phyloP scores from a whole-genome alignment of 805 yeast genomes.

The Brettanomyces nanus region DNA sequence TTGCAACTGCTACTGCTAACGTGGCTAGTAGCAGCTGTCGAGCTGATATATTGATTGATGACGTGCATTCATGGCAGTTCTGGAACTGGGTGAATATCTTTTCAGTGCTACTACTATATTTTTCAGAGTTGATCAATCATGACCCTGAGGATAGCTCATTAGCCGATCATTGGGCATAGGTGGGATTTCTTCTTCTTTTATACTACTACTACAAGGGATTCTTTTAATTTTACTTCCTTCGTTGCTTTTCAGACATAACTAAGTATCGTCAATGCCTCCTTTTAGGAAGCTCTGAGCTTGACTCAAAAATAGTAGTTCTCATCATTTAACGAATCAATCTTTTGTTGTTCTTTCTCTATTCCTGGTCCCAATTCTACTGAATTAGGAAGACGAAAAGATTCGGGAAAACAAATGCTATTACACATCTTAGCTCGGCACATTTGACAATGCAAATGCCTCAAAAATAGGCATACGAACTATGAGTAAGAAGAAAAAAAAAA shows the following conservation, averaged over 20 bases:
- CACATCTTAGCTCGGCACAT: conserved; percentile 11
- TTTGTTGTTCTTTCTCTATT: background rate
- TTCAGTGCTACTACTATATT: conserved; percentile 69
- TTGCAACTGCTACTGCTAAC: conserved; percentile 2
- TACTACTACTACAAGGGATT: too few species aligned
- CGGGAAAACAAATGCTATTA: background rate
- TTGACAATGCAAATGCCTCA: conserved; percentile 11
- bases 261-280: conserved; percentile 13
- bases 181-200: background rate
- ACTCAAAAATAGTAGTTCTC: conserved; percentile 12
- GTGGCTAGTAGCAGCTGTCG: too few species aligned
- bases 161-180: conserved; percentile 24
- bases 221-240: background rate
- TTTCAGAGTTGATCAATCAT: conserved; percentile 54
- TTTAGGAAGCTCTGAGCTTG: conserved; percentile 19
- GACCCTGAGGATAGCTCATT: conserved; percentile 27
- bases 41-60: conserved; percentile 2
- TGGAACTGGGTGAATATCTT: conserved; percentile 97
- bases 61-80: conserved; percentile 76
- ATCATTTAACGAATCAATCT: conserved; percentile 5
- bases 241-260: background rate
- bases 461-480: conserved; percentile 8
- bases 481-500: conserved; percentile 6
- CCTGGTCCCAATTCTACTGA: background rate
- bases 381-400: background rate